Base-by-base conservation (phyloP, 2,329 filamentous ascomycete species). In the Epichloe typhina region DNA sequence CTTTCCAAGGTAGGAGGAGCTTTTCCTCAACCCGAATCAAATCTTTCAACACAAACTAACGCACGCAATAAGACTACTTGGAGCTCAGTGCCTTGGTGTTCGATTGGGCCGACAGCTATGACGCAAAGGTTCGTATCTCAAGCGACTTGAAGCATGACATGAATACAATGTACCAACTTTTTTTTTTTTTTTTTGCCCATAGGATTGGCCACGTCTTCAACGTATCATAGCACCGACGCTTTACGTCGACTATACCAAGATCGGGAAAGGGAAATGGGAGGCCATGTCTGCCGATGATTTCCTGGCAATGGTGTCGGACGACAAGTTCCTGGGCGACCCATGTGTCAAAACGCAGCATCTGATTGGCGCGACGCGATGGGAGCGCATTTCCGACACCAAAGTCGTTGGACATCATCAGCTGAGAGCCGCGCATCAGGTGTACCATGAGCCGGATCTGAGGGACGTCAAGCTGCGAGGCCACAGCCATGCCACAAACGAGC, bases 101-200 rank as follows among this genome's bases (percentile, higher is more conserved):
- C 64, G 74, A 82, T 57, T 82, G 79, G 79, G 78, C 77, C 53
- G 77, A 82, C 61, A 79, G 74, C 67, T 82, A 80, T 64, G 77
- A 83, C 64, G 75, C 69, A 63, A 83, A 84, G 67, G 75, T 31
- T 31, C 31, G 31, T 31, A 31, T 2, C 31, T 3, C 8, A 3
- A 31, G 26, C 7, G 26, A 31, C 31, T 11, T 4, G 26, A 11
- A 31, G 26, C 4, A 31, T 19, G 19, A 3, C 26, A 31, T 11
- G 3, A 31, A 31, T 31, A 31, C 31, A 31, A 31, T 31, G 1
- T 31, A 11, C 31, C 9, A 31, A 31, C 26, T 11, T 11, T 31
- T 23, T 23, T 6, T 23, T 23, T 23, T 6, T 23, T 23, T 23
- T 31, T 31, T 31, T 9, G 8, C 26, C 26, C 26, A 11, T 11